phyloP scores from a whole-genome alignment of 1,139 yeast species.

The Suhomyces panamericanus region DNA sequence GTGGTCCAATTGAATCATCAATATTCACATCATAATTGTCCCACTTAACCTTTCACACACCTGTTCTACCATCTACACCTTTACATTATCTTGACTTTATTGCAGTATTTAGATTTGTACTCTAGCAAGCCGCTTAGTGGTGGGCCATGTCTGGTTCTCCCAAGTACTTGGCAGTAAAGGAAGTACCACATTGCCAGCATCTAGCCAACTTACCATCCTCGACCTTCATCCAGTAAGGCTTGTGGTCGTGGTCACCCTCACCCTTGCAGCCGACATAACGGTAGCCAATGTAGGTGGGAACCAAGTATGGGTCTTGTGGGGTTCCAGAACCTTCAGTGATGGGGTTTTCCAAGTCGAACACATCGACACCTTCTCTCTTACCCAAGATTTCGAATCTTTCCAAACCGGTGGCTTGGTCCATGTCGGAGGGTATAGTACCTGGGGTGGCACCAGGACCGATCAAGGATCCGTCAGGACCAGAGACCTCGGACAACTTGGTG shows the following conservation, averaged over 20 bases:
- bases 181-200: slow-evolving; percentile 99
- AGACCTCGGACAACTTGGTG: slow-evolving; percentile 68
- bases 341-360: slow-evolving; percentile 89
- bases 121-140: slow-evolving; percentile 30
- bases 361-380: slow-evolving; percentile 93
- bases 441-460: slow-evolving; percentile 86
- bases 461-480: slow-evolving; percentile 70
- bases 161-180: slow-evolving; percentile 83
- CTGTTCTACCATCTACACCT: background rate
- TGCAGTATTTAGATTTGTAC: background rate
- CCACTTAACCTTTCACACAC: no score
- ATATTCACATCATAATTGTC: no score
- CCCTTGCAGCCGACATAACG: slow-evolving; percentile 99
- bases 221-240: slow-evolving; percentile 91
- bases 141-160: slow-evolving; percentile 74
- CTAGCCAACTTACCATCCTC: slow-evolving; percentile 81
- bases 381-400: slow-evolving; percentile 95
- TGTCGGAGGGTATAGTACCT: slow-evolving; percentile 86
- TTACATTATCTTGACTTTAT: slow-evolving; percentile 3
- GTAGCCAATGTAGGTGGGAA: slow-evolving; percentile 88
- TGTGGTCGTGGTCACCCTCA: slow-evolving; percentile 84
- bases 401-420: slow-evolving; percentile 97
- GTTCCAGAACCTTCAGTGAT: slow-evolving; percentile 90
- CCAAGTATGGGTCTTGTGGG: slow-evolving; percentile 72
- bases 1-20: no score